Conservation (phyloP, 2,329 filamentous ascomycete genomes). For the Neurospora crassa region DNA sequence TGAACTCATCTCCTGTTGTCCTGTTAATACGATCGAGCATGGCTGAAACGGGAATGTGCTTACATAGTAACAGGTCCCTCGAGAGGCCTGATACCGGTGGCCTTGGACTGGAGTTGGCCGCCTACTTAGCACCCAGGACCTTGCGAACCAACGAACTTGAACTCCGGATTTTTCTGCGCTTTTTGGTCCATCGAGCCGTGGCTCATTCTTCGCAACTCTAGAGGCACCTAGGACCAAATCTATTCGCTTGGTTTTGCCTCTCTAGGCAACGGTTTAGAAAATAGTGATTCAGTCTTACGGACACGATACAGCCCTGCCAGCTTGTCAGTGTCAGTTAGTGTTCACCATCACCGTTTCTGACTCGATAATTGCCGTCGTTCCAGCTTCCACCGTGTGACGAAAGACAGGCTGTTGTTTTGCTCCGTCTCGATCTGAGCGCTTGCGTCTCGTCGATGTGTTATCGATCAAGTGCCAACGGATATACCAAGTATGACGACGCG, state of each 20-base stretch:
- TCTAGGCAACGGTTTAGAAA: neutral
- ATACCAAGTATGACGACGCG: neutral
- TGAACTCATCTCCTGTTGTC: neutral
- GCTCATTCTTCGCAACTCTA: neutral
- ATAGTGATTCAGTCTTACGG: neutral
- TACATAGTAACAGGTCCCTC: neutral
- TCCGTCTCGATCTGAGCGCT: neutral
- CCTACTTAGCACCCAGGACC: neutral
- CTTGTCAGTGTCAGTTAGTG: neutral
- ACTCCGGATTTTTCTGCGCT: neutral
- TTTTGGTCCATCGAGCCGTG: neutral
- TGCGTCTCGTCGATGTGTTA: neutral
- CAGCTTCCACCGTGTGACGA: neutral
- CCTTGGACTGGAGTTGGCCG: neutral
- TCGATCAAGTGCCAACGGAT: neutral
- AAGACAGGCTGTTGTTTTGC: neutral
- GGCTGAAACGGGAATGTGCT: neutral
- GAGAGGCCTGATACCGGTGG: neutral
- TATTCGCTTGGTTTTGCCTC: neutral
- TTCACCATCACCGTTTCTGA: neutral
- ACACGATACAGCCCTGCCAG: neutral
- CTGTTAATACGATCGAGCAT: neutral
- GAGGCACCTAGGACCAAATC: too few species aligned
- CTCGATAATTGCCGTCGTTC: neutral
- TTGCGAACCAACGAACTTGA: neutral